Percentiles rank a stretch among this genome's conserved stretches.
Evolutionary conservation across 2,329 filamentous ascomycete species (phyloP).

Genomic region (Neonectria sp.): DNA sequence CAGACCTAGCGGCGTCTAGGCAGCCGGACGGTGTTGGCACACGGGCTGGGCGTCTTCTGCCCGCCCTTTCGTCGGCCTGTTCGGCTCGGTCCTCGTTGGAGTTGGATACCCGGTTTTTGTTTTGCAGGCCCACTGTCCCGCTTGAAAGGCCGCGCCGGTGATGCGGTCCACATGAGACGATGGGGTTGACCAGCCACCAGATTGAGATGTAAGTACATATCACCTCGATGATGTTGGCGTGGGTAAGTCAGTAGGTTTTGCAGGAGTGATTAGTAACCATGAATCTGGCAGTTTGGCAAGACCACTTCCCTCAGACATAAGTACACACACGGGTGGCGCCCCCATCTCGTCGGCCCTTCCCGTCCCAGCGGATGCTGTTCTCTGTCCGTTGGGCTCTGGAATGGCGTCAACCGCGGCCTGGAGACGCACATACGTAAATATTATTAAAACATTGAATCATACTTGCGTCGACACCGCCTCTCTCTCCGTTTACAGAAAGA

Average conservation of each 20-base stretch:
- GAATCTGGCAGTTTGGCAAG: no score
- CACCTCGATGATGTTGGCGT: no score
- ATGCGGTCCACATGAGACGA: not conserved
- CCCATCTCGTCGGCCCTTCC: not conserved
- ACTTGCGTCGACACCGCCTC: no score
- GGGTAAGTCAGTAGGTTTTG: no score
- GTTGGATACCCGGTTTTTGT: not conserved
- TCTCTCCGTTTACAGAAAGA: not conserved
- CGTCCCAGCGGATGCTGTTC: not conserved
- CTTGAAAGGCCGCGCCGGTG: not conserved
- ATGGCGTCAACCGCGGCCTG: slow-evolving; percentile 23
- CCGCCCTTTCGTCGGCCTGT: no score
- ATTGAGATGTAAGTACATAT: not conserved
- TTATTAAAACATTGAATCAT: no score
- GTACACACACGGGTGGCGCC: no score
- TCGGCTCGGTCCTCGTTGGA: not conserved
- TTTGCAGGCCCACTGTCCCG: not conserved
- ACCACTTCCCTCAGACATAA: no score
- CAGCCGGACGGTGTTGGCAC: not conserved
- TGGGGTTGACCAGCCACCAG: slow-evolving; percentile 20
- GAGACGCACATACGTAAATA: slow-evolving; percentile 33
- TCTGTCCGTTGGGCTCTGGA: slow-evolving; percentile 18
- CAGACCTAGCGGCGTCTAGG: not conserved
- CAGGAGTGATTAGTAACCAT: no score
- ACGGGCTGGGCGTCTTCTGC: not conserved